Evolutionary conservation across 1,284 basidiomycete species (phyloP).

Genomic region (Leccinum fuscescens): DNA sequence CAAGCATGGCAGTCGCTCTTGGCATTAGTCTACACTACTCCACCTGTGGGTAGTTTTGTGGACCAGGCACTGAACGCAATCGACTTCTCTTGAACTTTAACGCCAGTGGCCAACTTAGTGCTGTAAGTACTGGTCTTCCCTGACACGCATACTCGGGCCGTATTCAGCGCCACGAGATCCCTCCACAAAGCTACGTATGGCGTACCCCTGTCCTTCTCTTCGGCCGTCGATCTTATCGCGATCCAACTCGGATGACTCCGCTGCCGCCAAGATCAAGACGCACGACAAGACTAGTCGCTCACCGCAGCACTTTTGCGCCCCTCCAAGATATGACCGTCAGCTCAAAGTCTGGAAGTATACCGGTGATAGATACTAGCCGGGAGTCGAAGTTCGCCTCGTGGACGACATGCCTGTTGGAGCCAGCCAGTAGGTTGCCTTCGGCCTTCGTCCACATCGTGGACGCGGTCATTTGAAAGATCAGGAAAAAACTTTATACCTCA

Average conservation of each 20-base stretch:
- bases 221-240: constrained; percentile 7
- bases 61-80: constrained; percentile 10
- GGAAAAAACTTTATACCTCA: constrained; percentile 18
- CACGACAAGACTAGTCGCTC: background rate
- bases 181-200: background rate
- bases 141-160: background rate
- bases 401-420: constrained; percentile 15
- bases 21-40: constrained; percentile 3
- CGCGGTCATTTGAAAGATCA: background rate
- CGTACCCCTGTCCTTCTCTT: background rate
- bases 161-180: background rate
- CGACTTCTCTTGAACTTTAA: constrained; percentile 10
- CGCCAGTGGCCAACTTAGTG: background rate
- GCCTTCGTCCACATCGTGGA: constrained; percentile 4
- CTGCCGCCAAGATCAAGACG: background rate
- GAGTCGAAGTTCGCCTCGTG: constrained; percentile 9
- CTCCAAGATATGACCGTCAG: background rate
- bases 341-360: background rate
- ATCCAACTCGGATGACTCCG: background rate
- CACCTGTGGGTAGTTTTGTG: background rate
- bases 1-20: background rate
- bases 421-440: background rate
- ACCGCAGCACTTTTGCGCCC: background rate
- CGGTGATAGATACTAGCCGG: background rate
- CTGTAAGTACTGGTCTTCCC: background rate